Base-by-base conservation (phyloP, 2,329 filamentous ascomycete species). In the Sphaerulina musiva region DNA sequence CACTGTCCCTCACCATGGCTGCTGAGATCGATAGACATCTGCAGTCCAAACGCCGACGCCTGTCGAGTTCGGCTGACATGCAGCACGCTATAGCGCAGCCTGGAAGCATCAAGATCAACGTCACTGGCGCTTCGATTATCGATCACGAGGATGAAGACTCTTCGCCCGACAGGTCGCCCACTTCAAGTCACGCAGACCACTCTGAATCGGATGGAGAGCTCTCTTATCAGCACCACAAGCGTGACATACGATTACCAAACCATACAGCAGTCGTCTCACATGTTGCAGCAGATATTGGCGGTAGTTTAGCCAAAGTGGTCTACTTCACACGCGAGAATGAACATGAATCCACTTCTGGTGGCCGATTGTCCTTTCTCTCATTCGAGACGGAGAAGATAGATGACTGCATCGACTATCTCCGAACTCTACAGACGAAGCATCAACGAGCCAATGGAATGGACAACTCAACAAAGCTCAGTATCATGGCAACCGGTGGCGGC, bases 331-430 rank as follows among this genome's bases (percentile, higher is more conserved):
- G 89, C 61, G 93, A 97, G 72, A 65, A 65, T 26, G 62, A 56
- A n/a, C 43, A 62, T 14, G 42, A 51, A 34, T 56, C 64, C 29
- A 86, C 91, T 63, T 84, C 87, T 47, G 93, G 93, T 53, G 93
- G 93, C 52, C 84, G 93, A 23, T 78, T 98, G 51, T 95, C 95
- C 72, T 98, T 98, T 69, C 80, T 95, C 66, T 95, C 86, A 67
- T 97, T 97, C 73, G 93, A 98, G 75, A 97, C 93, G 4, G 89
- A 96, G 66, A 83, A 84, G 55, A 95, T 98, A 66, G 89, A 95
- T 67, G 84, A 93, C 59, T 96, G 91, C 72, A 86, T 98, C 60
- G 85, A 90, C 64, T 96, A 95, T 67, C 90, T 98, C 79, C 82
- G 85, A 64, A 81, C 88, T 63, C 76, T 97, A 59, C 89, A 95